phyloP scores from a whole-genome alignment of 2,329 filamentous ascomycete species.

The Calonectria fujianensis region DNA sequence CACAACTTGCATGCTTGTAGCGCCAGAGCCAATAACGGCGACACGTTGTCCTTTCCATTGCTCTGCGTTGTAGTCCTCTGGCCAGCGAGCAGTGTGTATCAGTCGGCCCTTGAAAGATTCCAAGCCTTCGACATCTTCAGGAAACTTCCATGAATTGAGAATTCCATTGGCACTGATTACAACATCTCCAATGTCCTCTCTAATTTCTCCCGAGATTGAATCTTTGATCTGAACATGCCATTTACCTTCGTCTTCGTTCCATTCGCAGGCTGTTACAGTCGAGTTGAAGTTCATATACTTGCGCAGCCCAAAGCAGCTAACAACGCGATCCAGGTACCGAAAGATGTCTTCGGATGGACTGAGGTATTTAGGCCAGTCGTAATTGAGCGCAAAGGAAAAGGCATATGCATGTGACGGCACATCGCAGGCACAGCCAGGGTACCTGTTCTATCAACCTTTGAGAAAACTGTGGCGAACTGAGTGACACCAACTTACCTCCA shows the following conservation, averaged over 20 bases:
- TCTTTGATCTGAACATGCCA: constrained; percentile 22
- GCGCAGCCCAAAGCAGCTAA: constrained; percentile 20
- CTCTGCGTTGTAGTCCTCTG: not conserved
- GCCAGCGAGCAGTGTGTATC: constrained; percentile 33
- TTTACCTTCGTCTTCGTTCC: constrained; percentile 16
- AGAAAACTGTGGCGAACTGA: not conserved
- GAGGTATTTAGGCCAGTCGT: constrained; percentile 31
- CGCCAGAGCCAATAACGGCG: constrained; percentile 27
- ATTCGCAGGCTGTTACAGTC: constrained; percentile 17
- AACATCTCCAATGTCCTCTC: constrained; percentile 12
- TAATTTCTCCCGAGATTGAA: not conserved
- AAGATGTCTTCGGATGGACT: constrained; percentile 33
- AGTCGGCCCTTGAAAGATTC: constrained; percentile 28
- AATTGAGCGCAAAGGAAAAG: constrained; percentile 24
- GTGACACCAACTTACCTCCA: not conserved
- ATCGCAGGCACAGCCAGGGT: constrained; percentile 33
- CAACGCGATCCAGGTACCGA: constrained; percentile 28
- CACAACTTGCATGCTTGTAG: constrained; percentile 27
- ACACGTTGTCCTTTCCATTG: constrained; percentile 20
- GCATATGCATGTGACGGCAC: constrained; percentile 33
- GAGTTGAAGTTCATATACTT: constrained; percentile 35
- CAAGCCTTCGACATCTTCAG: constrained; percentile 27
- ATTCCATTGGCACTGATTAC: constrained; percentile 26
- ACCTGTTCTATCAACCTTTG: constrained; percentile 18
- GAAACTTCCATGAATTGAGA: constrained; percentile 30